Base-by-base conservation (phyloP, 2,329 filamentous ascomycete species). In the Penicillium sp. region DNA sequence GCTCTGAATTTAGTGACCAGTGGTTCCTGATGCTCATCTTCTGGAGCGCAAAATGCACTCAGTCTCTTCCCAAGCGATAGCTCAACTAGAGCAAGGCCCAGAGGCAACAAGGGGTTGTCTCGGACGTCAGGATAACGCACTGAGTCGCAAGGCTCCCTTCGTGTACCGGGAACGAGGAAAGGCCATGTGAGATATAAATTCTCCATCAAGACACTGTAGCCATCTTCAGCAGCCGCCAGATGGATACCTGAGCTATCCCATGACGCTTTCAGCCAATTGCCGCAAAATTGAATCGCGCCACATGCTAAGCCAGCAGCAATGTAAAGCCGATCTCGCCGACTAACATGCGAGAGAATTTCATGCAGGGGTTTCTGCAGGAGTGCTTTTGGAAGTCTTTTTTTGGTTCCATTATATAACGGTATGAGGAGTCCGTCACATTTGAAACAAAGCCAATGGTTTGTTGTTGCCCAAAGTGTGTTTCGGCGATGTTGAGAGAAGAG, bases 241-340 rank as follows among this genome's bases (percentile, higher is more conserved):
- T 54, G 39, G 9, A 57, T 14, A 38, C 54, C 55, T 13, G 55
- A 57, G 26, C 47, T 57, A 30, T 57, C 47, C 47, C 55, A 57
- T 27, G 32, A 40, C 4, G 47, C 8, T 35, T 51, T 57, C 26
- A 57, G 23, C 55, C 55, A 57, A 39, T 54, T 57, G 4, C 39
- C 55, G 27, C 38, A 43, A 11, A 41, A 51, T 16, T 57, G 51
- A 5, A 54, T 35, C 8, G 48, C 47, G 19, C 32, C 55, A 36
- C 51, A 54, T 35, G 54, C 47, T 16, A 54, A 19, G 19, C 47
- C 26, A 14, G 47, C 38, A 16, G 55, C 55, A n/a, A 57, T 54
- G 11, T 51, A 19, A 9, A 57, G 38, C 7, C 55, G 51, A 27
- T 54, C 55, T 7, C 40, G 47, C 7, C 51, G 51, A 44, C 47